A percentile compares a stretch with the other conserved stretches of the same genome.
Evolutionary conservation across 1,139 yeast genomes (phyloP).

Genomic region (Saccharomycopsis hybrid): DNA sequence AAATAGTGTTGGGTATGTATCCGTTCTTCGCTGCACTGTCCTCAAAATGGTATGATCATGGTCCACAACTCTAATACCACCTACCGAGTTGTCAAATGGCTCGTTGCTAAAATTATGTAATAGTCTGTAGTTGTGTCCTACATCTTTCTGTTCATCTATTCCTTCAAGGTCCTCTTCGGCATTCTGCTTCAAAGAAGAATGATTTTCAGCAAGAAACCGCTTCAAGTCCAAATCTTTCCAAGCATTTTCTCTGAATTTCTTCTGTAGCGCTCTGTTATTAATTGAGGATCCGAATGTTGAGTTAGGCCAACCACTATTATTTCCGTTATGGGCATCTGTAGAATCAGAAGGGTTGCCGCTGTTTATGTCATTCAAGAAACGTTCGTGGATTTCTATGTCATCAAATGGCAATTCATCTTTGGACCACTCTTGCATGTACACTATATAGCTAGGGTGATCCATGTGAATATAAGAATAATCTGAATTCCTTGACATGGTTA

Average conservation of each 20-base stretch:
- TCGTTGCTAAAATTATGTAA: neutral
- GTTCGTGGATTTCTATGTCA: conserved; percentile 30
- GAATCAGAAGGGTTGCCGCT: neutral
- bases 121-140: neutral
- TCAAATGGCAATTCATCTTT: conserved; percentile 33
- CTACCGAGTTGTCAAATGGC: conserved; percentile 3
- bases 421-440: conserved; percentile 34
- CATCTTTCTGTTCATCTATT: neutral
- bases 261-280: conserved; percentile 22
- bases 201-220: conserved; percentile 26
- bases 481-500: conserved; percentile 28
- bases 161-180: neutral
- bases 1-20: neutral
- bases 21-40: conserved; percentile 9
- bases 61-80: conserved; percentile 11
- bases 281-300: conserved; percentile 26
- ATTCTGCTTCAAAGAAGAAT: neutral
- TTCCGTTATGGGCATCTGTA: conserved; percentile 4
- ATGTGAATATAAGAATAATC: conserved; percentile 30
- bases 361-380: conserved; percentile 11
- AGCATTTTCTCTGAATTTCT: neutral
- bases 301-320: conserved; percentile 23
- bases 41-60: conserved; percentile 19
- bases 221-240: conserved; percentile 34
- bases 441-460: conserved; percentile 30